Conservation (phyloP, 2,329 filamentous ascomycete species). For the Neonectria punicea region DNA sequence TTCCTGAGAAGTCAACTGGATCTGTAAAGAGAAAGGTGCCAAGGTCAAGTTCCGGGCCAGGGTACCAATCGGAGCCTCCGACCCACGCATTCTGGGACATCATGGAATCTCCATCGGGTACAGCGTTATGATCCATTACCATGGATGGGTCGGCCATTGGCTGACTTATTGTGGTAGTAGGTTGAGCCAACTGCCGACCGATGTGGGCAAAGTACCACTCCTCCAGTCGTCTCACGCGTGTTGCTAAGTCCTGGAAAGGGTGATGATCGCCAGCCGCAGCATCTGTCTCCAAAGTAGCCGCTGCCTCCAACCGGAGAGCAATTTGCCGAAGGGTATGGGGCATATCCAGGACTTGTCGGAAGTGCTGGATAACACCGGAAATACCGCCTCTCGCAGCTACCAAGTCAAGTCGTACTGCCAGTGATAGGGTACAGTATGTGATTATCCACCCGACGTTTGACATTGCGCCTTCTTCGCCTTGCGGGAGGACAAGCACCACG, state of each 20-base stretch:
- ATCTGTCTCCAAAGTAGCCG: constrained; percentile 6
- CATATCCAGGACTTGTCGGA: constrained; percentile 43
- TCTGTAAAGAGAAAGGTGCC: constrained; percentile 33
- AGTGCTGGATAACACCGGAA: constrained; percentile 33
- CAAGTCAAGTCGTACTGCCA: constrained; percentile 44
- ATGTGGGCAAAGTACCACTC: constrained; percentile 31
- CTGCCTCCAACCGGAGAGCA: constrained; percentile 39
- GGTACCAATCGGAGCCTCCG: constrained; percentile 14
- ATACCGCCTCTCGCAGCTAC: constrained; percentile 34
- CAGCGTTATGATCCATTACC: neutral
- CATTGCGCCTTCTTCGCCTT: constrained; percentile 40
- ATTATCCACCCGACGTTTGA: constrained; percentile 48
- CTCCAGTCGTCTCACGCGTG: constrained; percentile 29
- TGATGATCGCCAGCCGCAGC: constrained; percentile 17
- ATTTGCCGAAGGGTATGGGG: constrained; percentile 42
- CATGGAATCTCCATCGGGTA: neutral
- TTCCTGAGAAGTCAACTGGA: constrained; percentile 23
- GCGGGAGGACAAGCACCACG: constrained; percentile 36
- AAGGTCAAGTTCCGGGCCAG: constrained; percentile 21
- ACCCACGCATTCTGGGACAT: constrained; percentile 16
- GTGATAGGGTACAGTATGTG: constrained; percentile 44
- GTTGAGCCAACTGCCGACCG: neutral
- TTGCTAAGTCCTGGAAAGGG: constrained; percentile 37
- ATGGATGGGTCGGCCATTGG: neutral
- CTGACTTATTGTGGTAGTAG: neutral